These are phyloP conservation scores for Raffaelea albimanens DNA, from an alignment of 2,329 filamentous ascomycete genomes.

Conservation along the genomic window DNA sequence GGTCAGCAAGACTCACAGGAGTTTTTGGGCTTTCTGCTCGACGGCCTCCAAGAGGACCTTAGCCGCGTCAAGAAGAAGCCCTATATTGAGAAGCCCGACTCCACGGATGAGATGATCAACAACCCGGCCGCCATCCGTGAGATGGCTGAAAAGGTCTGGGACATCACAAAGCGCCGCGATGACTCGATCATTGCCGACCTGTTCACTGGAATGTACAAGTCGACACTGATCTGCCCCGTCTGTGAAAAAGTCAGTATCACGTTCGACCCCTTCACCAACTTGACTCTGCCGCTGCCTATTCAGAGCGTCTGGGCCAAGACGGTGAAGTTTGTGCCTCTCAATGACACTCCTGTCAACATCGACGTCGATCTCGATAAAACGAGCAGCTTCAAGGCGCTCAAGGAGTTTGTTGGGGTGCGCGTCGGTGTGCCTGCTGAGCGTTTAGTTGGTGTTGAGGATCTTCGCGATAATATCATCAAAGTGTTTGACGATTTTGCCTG, in stretches of 20 bases:
- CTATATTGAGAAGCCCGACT: slow-evolving; percentile 95
- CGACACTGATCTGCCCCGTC: slow-evolving; percentile 81
- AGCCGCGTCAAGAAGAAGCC: slow-evolving; percentile 93
- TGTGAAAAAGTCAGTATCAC: slow-evolving; percentile 97
- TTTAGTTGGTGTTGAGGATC: slow-evolving; percentile 76
- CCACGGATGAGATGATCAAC: slow-evolving; percentile 89
- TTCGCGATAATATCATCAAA: slow-evolving; percentile 77
- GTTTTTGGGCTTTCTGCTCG: slow-evolving; percentile 88
- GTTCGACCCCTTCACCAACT: slow-evolving; percentile 93
- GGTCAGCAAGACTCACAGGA: slow-evolving; percentile 97
- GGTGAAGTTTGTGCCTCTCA: slow-evolving; percentile 69
- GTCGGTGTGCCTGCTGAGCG: slow-evolving; percentile 55
- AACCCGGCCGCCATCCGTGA: slow-evolving; percentile 70
- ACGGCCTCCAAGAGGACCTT: slow-evolving; percentile 89
- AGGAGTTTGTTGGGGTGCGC: slow-evolving; percentile 59
- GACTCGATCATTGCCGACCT: slow-evolving; percentile 93
- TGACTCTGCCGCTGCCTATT: slow-evolving; percentile 83
- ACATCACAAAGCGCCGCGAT: slow-evolving; percentile 84
- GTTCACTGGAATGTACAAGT: slow-evolving; percentile 98
- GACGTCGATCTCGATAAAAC: slow-evolving; percentile 75
- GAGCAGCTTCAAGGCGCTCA: slow-evolving; percentile 57
- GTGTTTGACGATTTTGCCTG: slow-evolving; percentile 61
- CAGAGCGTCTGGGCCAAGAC: slow-evolving; percentile 71
- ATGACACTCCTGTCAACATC: slow-evolving; percentile 60
- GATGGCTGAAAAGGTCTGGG: slow-evolving; percentile 82